Base-by-base conservation (phyloP, 2,329 filamentous ascomycete genomes). In the Ascochyta koolunga region DNA sequence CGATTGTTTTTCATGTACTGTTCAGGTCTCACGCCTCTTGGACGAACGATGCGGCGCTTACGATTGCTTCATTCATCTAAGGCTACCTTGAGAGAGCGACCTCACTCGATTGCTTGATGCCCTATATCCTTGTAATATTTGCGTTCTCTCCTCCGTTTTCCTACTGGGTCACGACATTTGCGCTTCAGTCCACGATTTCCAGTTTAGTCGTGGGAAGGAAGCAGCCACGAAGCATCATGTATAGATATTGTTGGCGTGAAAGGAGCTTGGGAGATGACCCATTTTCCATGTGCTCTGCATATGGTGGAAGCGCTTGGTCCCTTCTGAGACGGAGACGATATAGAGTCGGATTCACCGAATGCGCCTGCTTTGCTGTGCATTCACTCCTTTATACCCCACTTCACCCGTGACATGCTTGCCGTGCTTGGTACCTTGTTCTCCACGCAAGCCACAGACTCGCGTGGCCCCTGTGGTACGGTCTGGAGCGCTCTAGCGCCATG, bases 61-160 rank as follows among this genome's bases (percentile, higher is more conserved):
- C 62, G 62, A 53, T 65, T 69, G 54, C 66, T 75, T 42, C 72
- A 75, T 64, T 75, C 72, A 31, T 74, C 72, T 24, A 62, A 52
- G 54, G 51, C 63, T 35, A 61, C 39, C 50, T 49, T 66, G 42
- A 59, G 64, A 53, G 61, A 60, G 58, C 66, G 67, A 39, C 63
- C 68, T 37, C 62, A 67, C 55, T 71, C 67, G 33, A 61, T 69
- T 55, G 58, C 60, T 61, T 71, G 61, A 71, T 53, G 46, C 42
- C 54, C 18, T 60, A 62, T 58, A 63, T 45, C 42, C 36, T 58
- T 58, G 55, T 67, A 68, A 67, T 70, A 60, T 43, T 31, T 11
- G 7, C 10, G n/a, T 39, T 33, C 21, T 54, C 33, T 16, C 4
- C 25, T 41, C 29, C 18, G 33, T 41, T 43, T 24, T 46, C 10